Conservation (phyloP, 2,329 filamentous ascomycete genomes). For the Colletotrichum magnum region DNA sequence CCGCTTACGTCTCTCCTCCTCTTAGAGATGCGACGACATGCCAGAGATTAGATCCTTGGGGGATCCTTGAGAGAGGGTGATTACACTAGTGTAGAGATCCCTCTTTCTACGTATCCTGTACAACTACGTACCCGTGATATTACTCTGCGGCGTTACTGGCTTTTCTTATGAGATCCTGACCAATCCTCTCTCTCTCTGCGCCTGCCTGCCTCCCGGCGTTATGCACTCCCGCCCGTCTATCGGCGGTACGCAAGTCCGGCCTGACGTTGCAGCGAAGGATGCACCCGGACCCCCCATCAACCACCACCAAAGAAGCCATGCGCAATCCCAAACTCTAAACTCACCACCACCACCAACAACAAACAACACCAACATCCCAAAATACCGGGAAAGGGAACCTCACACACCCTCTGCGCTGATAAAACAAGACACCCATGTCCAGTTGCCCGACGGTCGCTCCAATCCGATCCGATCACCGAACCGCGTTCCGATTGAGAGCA, state of each 20-base stretch:
- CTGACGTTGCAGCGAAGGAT: slow-evolving; percentile 7
- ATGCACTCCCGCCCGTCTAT: not conserved
- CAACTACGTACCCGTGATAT: not conserved
- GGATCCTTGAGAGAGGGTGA: not conserved
- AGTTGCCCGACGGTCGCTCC: not conserved
- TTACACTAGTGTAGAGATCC: no score
- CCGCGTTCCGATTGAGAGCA: slow-evolving; percentile 3
- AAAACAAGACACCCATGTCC: slow-evolving; percentile 7
- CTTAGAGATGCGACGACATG: slow-evolving; percentile 13
- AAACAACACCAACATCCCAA: no score
- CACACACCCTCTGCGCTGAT: not conserved
- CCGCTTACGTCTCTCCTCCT: not conserved
- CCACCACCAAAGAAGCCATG: slow-evolving; percentile 10
- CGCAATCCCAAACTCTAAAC: slow-evolving; percentile 23
- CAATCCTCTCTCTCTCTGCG: not conserved
- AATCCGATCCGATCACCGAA: slow-evolving; percentile 5
- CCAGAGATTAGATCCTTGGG: not conserved
- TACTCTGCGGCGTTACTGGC: no score
- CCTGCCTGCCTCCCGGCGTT: slow-evolving; percentile 1
- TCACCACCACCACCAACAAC: slow-evolving; percentile 1
- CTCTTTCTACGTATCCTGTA: not conserved
- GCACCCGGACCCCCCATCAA: not conserved
- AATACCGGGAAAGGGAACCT: no score
- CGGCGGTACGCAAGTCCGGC: slow-evolving; percentile 23
- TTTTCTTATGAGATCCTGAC: not conserved